Base-by-base conservation (phyloP, 1,284 basidiomycete species). In the Pseudozyma thailandica region DNA sequence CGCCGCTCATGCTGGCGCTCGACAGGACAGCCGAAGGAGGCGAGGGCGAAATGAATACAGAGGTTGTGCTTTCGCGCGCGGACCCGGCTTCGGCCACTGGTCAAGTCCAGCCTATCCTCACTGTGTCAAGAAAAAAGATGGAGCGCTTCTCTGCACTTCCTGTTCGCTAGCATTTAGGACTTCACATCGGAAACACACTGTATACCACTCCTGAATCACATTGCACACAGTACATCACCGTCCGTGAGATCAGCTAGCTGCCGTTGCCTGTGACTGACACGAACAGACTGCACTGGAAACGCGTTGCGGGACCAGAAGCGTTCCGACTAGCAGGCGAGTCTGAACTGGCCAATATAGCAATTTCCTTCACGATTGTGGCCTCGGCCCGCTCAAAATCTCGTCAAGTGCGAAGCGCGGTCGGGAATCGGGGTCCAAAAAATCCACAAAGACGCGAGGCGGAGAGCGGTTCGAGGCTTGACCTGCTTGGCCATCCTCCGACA, bases 61-160 rank as follows among this genome's bases (percentile, higher is more conserved):
- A 10, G 20, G 38, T 30, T 42, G 44, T 50, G 8, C 26, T 66
- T 4, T 16, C 57, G 16, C 56, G 51, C 8, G 52, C 63, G 12
- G 63, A 66, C 15, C 63, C 63, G 23, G 57, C 53, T 18, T 59
- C 62, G n/a, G 56, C 62, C 1, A 20, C 39, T 4, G 56, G 51
- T 12, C 37, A 43, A 6, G 57, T 66, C 16, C 41, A 37, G 25
- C 50, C 63, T 5, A 56, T 66, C 20, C 41, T 66, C 7, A 15
- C 49, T 1, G 27, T 66, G 2, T 52, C 63, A 15, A 35, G 57
- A 10, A 55, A 51, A 28, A 56, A 49, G 49, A 18, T 56, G 38
- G 57, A 56, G 25, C 49, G 63, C 6, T 60, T 66, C 28, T 44
- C 52, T 18, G 30, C 52, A 27, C 63, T 66, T 31, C 63, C 63